Evolutionary conservation across 345 rosid species (phyloP).

Genomic region (Streptanthus diversifolius): DNA sequence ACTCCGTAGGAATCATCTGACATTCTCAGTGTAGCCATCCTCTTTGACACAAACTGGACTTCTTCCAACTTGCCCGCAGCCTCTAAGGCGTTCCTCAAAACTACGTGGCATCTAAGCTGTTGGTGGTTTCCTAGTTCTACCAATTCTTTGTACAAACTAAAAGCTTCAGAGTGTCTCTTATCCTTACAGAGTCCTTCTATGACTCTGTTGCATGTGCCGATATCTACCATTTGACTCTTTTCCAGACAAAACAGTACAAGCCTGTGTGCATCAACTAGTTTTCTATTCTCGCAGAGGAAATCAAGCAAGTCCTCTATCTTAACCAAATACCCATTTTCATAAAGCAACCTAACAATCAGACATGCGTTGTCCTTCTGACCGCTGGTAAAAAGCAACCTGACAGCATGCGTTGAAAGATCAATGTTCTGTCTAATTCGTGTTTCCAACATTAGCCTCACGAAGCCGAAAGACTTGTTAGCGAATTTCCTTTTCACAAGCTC

Average conservation of each 20-base stretch:
- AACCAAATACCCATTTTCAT: conserved; percentile 55
- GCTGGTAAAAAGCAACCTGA: conserved; percentile 47
- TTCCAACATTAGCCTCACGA: conserved; percentile 57
- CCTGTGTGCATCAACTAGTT: conserved; percentile 47
- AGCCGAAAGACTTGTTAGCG: conserved; percentile 52
- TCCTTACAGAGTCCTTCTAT: conserved; percentile 60
- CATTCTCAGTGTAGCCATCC: conserved; percentile 39
- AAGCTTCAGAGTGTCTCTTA: conserved; percentile 59
- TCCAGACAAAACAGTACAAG: conserved; percentile 57
- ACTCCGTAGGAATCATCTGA: conserved; percentile 17
- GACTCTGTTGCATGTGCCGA: conserved; percentile 41
- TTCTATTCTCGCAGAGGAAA: conserved; percentile 49
- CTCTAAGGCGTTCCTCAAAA: conserved; percentile 50
- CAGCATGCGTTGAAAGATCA: conserved; percentile 52
- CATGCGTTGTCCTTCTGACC: conserved; percentile 50
- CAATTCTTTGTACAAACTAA: conserved; percentile 56
- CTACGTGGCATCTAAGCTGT: conserved; percentile 50
- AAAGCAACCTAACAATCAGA: conserved; percentile 44
- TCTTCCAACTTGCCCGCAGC: conserved; percentile 49
- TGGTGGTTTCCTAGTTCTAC: conserved; percentile 55
- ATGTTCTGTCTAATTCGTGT: conserved; percentile 52
- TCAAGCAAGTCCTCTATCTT: conserved; percentile 49
- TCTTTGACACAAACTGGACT: conserved; percentile 60
- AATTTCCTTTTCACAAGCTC: conserved; percentile 49
- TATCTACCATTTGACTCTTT: conserved; percentile 45